These are phyloP conservation scores for Nissolia schottii DNA, from an alignment of 306 rosid genomes.

Conservation along the genomic window DNA sequence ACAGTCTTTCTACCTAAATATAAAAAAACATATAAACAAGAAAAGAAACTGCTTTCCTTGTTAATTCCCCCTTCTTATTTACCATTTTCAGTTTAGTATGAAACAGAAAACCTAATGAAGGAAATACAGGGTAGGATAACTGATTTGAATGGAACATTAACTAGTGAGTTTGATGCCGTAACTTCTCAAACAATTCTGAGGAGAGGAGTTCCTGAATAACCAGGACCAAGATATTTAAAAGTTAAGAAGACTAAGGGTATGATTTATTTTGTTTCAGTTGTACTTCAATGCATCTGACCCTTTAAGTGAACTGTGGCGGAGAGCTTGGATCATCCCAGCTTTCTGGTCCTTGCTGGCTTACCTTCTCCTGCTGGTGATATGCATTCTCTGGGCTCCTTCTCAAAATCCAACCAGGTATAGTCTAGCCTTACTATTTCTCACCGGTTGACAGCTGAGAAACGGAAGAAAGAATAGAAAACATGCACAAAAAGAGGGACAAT, in stretches of 20 bases:
- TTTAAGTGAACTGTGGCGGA: constrained; percentile 64
- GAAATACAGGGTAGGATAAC: background rate
- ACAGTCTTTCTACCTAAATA: background rate
- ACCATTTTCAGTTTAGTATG: background rate
- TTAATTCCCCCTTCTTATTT: background rate
- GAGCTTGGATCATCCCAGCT: constrained; percentile 74
- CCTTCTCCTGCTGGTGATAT: constrained; percentile 49
- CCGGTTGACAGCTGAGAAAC: background rate
- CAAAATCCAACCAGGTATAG: constrained; percentile 67
- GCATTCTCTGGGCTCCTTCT: constrained; percentile 75
- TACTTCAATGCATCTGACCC: constrained; percentile 77
- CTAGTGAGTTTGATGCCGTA: background rate
- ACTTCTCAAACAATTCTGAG: constrained; percentile 3
- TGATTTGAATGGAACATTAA: background rate
- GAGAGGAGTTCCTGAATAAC: background rate
- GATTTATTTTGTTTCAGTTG: constrained; percentile 44
- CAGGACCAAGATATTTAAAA: background rate
- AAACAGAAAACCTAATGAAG: background rate
- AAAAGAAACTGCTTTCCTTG: background rate
- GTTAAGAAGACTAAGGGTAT: background rate
- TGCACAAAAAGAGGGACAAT: background rate
- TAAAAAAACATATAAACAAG: background rate
- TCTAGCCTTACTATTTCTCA: background rate
- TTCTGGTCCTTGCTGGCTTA: constrained; percentile 72
- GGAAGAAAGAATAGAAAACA: background rate